Evolutionary conservation across 352 stramenopile genomes (phyloP).

Genomic region (Phytophthora pini): DNA sequence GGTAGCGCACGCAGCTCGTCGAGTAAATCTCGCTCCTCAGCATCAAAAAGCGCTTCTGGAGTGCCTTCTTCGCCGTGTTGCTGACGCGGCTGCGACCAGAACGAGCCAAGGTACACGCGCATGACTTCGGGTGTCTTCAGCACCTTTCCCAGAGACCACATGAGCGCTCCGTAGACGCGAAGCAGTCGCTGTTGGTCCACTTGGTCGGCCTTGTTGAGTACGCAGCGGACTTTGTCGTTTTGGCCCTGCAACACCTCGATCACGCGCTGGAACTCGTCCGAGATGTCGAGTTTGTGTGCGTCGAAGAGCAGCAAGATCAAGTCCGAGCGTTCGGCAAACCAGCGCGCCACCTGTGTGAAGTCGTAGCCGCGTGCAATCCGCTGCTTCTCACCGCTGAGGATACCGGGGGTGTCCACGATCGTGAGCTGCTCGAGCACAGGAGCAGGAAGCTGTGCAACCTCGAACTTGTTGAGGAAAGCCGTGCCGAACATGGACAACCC

Average conservation of each 20-base stretch:
- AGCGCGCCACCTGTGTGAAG: constrained; percentile 92
- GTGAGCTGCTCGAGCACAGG: constrained; percentile 96
- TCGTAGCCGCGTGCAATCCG: constrained; percentile 97
- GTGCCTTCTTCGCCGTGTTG: constrained; percentile 84
- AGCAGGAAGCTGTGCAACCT: constrained; percentile 95
- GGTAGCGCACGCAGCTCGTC: constrained; percentile 96
- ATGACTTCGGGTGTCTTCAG: constrained; percentile 98
- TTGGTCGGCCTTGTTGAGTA: constrained; percentile 99
- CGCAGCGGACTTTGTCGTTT: constrained; percentile 98
- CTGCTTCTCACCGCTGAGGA: constrained; percentile 99
- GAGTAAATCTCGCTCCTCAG: constrained; percentile 97
- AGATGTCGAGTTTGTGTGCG: constrained; percentile 99
- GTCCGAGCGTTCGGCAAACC: constrained; percentile 97
- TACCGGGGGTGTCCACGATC: constrained; percentile 98
- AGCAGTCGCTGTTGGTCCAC: constrained; percentile 98
- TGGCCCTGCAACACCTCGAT: constrained; percentile 97
- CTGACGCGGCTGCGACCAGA: constrained; percentile 94
- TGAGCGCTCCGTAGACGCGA: constrained; percentile 96
- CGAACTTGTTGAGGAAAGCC: constrained; percentile 98
- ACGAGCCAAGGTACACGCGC: constrained; percentile 98
- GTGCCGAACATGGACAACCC: constrained; percentile 97
- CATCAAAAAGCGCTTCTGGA: constrained; percentile 92
- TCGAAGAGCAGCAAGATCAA: constrained; percentile 99
- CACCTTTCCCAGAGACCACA: constrained; percentile 99
- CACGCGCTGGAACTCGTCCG: constrained; percentile 97